These are phyloP conservation scores for Potentilla sterilis DNA, from an alignment of 306 rosid species.

Conservation along the genomic window DNA sequence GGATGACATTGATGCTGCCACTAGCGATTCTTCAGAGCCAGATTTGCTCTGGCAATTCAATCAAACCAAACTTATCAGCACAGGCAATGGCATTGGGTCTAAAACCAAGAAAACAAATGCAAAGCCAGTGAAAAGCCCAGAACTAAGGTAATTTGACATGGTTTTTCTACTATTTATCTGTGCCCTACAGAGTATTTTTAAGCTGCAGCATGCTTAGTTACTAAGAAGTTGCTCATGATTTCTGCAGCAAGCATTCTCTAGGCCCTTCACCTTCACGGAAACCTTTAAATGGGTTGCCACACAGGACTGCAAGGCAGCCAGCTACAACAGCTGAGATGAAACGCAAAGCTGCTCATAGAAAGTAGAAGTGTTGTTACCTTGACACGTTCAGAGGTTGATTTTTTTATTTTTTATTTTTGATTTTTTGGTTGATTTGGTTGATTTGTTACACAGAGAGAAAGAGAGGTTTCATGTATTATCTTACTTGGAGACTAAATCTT, in stretches of 20 bases:
- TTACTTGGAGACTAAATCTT: slow-evolving; percentile 15
- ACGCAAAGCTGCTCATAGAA: slow-evolving; percentile 68
- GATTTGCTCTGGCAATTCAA: slow-evolving; percentile 94
- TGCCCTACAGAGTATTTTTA: not conserved
- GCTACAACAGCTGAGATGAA: slow-evolving; percentile 67
- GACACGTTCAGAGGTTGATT: slow-evolving; percentile 32
- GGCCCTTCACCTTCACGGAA: slow-evolving; percentile 86
- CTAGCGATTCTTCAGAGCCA: slow-evolving; percentile 91
- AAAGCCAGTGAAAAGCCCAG: slow-evolving; percentile 58
- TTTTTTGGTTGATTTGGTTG: slow-evolving; percentile 23
- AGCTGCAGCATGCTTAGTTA: not conserved
- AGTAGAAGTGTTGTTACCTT: slow-evolving; percentile 40
- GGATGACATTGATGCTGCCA: slow-evolving; percentile 87
- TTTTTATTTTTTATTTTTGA: slow-evolving; percentile 19
- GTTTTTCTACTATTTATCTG: not conserved
- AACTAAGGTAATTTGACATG: slow-evolving; percentile 56
- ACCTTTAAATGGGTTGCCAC: slow-evolving; percentile 50
- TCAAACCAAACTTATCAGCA: slow-evolving; percentile 53
- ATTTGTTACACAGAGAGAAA: slow-evolving; percentile 38
- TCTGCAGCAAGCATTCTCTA: slow-evolving; percentile 59
- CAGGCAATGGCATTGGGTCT: slow-evolving; percentile 52
- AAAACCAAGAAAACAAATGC: slow-evolving; percentile 45
- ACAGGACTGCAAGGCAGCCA: slow-evolving; percentile 63
- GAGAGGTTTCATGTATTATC: slow-evolving; percentile 29
- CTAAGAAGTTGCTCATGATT: not conserved